These are phyloP conservation scores for Rhizopogon roseolus DNA, from an alignment of 768 basidiomycete species.

Conservation along the genomic window DNA sequence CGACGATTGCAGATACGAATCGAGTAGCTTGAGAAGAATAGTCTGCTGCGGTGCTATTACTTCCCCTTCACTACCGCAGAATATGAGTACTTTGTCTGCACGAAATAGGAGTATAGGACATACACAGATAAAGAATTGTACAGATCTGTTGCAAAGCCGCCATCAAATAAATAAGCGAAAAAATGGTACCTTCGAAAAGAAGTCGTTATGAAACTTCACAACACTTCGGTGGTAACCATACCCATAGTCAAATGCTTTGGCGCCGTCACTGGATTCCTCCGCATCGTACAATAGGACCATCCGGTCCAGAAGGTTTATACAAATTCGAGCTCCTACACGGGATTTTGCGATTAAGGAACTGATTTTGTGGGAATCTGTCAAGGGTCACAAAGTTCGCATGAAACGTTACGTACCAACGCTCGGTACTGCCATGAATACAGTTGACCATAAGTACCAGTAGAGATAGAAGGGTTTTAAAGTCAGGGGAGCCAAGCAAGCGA, in stretches of 20 bases:
- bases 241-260: slow-evolving; percentile 75
- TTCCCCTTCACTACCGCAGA: slow-evolving; percentile 52
- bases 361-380: slow-evolving; percentile 2
- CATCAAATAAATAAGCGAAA: slow-evolving; percentile 58
- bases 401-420: slow-evolving; percentile 46
- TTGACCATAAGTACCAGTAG: slow-evolving; percentile 71
- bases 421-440: slow-evolving; percentile 53
- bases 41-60: slow-evolving; percentile 81
- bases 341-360: slow-evolving; percentile 43
- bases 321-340: slow-evolving; percentile 57
- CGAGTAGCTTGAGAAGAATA: slow-evolving; percentile 81
- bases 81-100: slow-evolving; percentile 6
- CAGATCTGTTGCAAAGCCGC: slow-evolving; percentile 51
- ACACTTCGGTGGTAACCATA: slow-evolving; percentile 24
- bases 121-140: slow-evolving; percentile 62
- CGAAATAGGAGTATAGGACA: slow-evolving; percentile 16
- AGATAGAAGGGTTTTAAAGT: slow-evolving; percentile 54
- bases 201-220: slow-evolving; percentile 7
- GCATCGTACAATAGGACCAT: slow-evolving; percentile 70
- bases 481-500: slow-evolving; percentile 60
- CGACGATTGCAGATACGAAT: slow-evolving; percentile 71
- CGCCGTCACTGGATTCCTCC: slow-evolving; percentile 58
- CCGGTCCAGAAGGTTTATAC: slow-evolving; percentile 62
- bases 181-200: slow-evolving; percentile 51
- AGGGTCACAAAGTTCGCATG: not conserved